Conservation (phyloP, 169 alveolate species). For the Cryptosporidium canis region DNA sequence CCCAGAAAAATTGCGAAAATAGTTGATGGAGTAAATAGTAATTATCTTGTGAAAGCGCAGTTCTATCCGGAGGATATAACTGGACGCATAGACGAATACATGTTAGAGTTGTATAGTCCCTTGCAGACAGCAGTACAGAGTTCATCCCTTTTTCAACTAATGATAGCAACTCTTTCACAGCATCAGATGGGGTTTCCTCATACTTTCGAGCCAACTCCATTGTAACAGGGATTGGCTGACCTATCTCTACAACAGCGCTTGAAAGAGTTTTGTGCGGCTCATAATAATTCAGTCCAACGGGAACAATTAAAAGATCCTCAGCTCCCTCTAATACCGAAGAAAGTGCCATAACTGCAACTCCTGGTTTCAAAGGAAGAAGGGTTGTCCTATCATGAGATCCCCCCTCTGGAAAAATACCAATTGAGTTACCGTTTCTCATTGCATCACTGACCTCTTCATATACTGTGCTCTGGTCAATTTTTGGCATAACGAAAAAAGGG, state of each 20-base stretch:
- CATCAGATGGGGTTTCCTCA: constrained; percentile 51
- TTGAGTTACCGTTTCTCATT: constrained; percentile 87
- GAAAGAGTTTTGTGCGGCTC: constrained; percentile 86
- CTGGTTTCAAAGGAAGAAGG: constrained; percentile 93
- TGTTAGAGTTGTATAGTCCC: constrained; percentile 58
- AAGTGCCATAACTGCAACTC: constrained; percentile 92
- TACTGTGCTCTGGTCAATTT: constrained; percentile 90
- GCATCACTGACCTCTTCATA: constrained; percentile 87
- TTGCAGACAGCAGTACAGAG: constrained; percentile 70
- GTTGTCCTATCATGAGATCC: constrained; percentile 95
- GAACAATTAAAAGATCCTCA: constrained; percentile 88
- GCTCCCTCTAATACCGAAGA: constrained; percentile 91
- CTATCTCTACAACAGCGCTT: constrained; percentile 85
- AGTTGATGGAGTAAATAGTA: constrained; percentile 82
- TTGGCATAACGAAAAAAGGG: constrained; percentile 83
- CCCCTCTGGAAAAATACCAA: constrained; percentile 95
- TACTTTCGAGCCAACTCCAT: constrained; percentile 41
- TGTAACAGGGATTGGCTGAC: constrained; percentile 84
- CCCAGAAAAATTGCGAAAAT: constrained; percentile 84
- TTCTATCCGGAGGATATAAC: constrained; percentile 89
- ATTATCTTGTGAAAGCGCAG: constrained; percentile 83
- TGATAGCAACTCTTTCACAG: constrained; percentile 29
- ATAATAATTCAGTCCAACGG: constrained; percentile 87
- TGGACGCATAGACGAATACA: constrained; percentile 67
- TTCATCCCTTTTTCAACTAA: constrained; percentile 70